phyloP scores from a whole-genome alignment of 192 early-diverging fungal genomes.

The Jimgerdemannia flammicorona region DNA sequence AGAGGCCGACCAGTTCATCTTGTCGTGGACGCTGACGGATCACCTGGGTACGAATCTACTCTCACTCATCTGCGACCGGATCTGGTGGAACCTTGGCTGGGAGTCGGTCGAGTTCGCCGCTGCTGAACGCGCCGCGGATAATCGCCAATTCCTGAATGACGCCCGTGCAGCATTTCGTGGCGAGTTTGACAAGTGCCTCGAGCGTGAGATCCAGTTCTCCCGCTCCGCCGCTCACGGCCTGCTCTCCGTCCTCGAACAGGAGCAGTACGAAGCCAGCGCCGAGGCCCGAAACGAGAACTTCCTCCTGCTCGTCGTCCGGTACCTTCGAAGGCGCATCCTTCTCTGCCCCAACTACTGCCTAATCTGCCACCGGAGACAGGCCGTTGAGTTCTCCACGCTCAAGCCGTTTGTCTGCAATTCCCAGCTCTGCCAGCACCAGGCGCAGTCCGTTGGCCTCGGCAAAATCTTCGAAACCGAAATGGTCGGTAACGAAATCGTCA shows the following conservation, averaged over 20 bases:
- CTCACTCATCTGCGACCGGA: slow-evolving; percentile 24
- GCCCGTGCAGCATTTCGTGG: background rate
- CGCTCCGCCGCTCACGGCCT: background rate
- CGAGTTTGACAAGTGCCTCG: slow-evolving; percentile 10
- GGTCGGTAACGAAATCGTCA: slow-evolving; percentile 32
- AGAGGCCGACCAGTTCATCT: slow-evolving; percentile 28
- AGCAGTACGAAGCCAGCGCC: background rate
- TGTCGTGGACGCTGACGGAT: slow-evolving; percentile 39
- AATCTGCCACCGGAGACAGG: slow-evolving; percentile 32
- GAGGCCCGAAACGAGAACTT: slow-evolving; percentile 28
- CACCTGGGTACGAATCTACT: slow-evolving; percentile 28
- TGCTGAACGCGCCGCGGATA: slow-evolving; percentile 3
- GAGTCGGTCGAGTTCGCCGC: slow-evolving; percentile 17
- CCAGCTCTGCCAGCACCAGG: slow-evolving; percentile 39
- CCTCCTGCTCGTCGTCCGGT: slow-evolving; percentile 31
- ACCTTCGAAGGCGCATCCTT: slow-evolving; percentile 31
- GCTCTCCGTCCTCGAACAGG: slow-evolving; percentile 17
- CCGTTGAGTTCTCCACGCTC: slow-evolving; percentile 22
- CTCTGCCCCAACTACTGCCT: slow-evolving; percentile 35
- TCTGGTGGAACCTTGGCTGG: slow-evolving; percentile 28
- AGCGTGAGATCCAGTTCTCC: slow-evolving; percentile 5
- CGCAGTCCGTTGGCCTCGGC: slow-evolving; percentile 34
- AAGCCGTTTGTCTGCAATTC: slow-evolving; percentile 42
- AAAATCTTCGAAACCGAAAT: slow-evolving; percentile 39
- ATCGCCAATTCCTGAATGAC: slow-evolving; percentile 7